A percentile compares a stretch with the other conserved stretches of the same genome.
Evolutionary conservation across 1,139 yeast species (phyloP).

Genomic region (Diutina ranongensis): DNA sequence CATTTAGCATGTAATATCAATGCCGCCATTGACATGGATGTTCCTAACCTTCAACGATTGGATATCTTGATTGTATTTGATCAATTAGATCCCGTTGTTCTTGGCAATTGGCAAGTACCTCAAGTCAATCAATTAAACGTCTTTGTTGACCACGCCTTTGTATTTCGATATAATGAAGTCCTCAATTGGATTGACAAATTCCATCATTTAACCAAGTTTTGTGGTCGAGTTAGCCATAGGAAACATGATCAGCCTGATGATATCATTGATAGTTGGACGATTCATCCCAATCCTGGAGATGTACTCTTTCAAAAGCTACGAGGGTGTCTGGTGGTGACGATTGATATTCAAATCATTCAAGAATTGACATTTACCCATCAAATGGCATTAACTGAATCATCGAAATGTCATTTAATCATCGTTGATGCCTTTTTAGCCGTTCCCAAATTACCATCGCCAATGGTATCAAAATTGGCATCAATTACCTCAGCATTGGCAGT

Average conservation of each 20-base stretch:
- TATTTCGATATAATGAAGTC: not conserved
- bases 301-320: not conserved
- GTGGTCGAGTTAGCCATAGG: not conserved
- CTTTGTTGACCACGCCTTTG: constrained; percentile 1
- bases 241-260: not conserved
- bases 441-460: not conserved
- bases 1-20: not conserved
- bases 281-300: not conserved
- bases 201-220: not conserved
- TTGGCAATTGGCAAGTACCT: not conserved
- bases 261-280: not conserved
- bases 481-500: not conserved
- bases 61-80: not conserved
- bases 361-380: not conserved
- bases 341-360: not conserved
- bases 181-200: not conserved
- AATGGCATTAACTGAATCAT: no score
- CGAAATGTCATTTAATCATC: not conserved
- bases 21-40: not conserved
- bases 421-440: constrained; percentile 1
- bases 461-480: not conserved
- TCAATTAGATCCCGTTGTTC: not conserved
- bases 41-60: not conserved
- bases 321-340: not conserved
- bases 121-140: not conserved